Conservation (phyloP, 164 flowering plant genomes). For the Chloranthus sessilifolius region DNA sequence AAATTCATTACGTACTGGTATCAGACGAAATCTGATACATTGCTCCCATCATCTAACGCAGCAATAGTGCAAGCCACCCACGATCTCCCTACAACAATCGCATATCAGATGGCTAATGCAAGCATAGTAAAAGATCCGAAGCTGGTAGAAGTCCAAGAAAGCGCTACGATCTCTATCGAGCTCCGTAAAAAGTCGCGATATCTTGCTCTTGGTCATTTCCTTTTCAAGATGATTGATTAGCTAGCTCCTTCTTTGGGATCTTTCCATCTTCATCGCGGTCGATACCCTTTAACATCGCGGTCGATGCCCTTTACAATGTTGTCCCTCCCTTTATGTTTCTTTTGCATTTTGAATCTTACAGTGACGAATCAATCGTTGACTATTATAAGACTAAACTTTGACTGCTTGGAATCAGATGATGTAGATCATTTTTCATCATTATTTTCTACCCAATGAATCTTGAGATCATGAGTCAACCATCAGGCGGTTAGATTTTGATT, state of each 20-base stretch:
- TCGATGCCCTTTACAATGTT: no score
- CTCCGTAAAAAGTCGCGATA: not conserved
- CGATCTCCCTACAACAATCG: not conserved
- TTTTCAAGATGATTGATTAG: not conserved
- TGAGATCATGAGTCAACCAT: no score
- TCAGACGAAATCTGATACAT: no score
- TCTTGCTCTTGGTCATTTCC: not conserved
- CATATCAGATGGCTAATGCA: not conserved
- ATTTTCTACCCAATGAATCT: no score
- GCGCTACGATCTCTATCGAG: conserved; percentile 3
- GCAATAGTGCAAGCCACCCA: not conserved
- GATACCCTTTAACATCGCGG: not conserved
- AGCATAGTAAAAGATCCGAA: conserved; percentile 1
- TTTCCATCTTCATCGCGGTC: not conserved
- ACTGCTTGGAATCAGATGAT: no score
- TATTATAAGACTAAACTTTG: no score
- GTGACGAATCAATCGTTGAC: no score
- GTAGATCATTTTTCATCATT: no score
- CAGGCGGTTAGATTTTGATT: no score
- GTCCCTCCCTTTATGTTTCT: no score
- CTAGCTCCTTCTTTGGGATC: not conserved
- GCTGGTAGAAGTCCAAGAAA: not conserved
- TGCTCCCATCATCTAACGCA: conserved; percentile 7
- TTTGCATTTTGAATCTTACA: no score
- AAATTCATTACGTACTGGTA: no score